Evolutionary conservation across 2,329 filamentous ascomycete genomes (phyloP), one percentile per base, ranked within the genome.

Genomic region (Aureobasidium vineae): DNA sequence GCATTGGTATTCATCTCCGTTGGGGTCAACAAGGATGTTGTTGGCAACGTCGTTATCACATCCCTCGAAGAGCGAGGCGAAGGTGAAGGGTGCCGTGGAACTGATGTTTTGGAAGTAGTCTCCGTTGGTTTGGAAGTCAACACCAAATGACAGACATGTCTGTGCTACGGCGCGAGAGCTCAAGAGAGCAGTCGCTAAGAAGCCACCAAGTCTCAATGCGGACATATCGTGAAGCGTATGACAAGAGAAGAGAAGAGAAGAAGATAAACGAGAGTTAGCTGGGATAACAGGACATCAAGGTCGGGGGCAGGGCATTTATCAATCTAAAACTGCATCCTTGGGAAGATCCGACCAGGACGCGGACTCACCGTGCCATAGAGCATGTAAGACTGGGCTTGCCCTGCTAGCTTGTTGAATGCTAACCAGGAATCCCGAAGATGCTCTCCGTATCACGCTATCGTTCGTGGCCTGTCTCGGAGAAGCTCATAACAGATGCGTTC

Each of bases 71-170:
- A 79, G 76, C 4, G 78, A 78, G 5, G 80, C 77, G 26, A 77
- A 77, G 21, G 78, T 80, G 69, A 82, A 82, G 5, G 70, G 70
- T 2, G 79, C 78, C 3, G 71, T 72, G 0, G 78, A 80, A 19
- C 73, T 70, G 11, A 75, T 75, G 70, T 82, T 80, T 70, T 81
- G 80, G 71, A 81, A 82, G 72, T 81, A 82, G 21, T 72, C 69
- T 2, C 75, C 76, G 41, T 77, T 79, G 69, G 78, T 76, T 54
- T 79, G 71, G 65, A 79, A 82, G 69, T 82, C 80, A 21, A 75
- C 70, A 53, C 74, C 74, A 57, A 70, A 76, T 19, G 72, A 72
- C 31, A 70, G 67, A 65, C 74, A 76, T 21, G 63, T 63, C 43
- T 63, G 66, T 11, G 59, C 64, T 21, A 66, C 31, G 4, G 45